Conservation (phyloP, 2,329 filamentous ascomycete species). For the Helotiales sp. region DNA sequence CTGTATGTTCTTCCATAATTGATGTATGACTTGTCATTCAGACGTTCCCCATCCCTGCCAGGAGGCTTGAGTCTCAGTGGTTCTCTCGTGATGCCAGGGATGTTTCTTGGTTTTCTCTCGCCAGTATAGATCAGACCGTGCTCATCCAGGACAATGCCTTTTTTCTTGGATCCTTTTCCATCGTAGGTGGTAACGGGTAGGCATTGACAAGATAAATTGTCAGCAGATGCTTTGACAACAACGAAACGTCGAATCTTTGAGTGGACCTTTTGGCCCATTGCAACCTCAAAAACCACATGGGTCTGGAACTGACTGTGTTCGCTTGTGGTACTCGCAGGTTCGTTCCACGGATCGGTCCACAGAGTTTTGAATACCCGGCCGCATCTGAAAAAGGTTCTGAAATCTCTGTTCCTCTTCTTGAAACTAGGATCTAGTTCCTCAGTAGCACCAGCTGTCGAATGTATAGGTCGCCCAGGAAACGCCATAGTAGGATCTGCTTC, state of each 20-base stretch:
- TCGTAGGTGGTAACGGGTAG: constrained; percentile 23
- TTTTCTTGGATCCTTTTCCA: constrained; percentile 18
- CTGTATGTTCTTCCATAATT: constrained; percentile 26
- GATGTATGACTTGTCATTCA: constrained; percentile 21
- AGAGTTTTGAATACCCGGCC: constrained; percentile 28
- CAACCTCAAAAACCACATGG: constrained; percentile 1
- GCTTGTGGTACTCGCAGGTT: not conserved
- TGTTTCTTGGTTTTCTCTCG: constrained; percentile 4
- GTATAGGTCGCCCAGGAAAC: constrained; percentile 5
- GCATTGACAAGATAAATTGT: constrained; percentile 17
- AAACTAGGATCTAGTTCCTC: constrained; percentile 23
- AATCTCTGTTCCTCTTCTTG: constrained; percentile 21
- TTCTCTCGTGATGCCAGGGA: constrained; percentile 13
- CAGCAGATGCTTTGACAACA: constrained; percentile 16
- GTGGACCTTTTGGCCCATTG: constrained; percentile 18
- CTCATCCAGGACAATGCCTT: constrained; percentile 22
- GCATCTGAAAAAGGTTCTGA: constrained; percentile 21
- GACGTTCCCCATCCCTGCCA: not conserved
- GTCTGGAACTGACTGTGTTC: constrained; percentile 18
- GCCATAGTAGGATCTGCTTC: not conserved
- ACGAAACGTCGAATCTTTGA: constrained; percentile 27
- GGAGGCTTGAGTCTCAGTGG: constrained; percentile 19
- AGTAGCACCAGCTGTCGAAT: constrained; percentile 4
- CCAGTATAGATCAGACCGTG: constrained; percentile 26
- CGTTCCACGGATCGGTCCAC: constrained; percentile 23